These are phyloP conservation scores for Pseudevernia furfuracea DNA, from an alignment of 495 filamentous ascomycete species.

Conservation along the genomic window DNA sequence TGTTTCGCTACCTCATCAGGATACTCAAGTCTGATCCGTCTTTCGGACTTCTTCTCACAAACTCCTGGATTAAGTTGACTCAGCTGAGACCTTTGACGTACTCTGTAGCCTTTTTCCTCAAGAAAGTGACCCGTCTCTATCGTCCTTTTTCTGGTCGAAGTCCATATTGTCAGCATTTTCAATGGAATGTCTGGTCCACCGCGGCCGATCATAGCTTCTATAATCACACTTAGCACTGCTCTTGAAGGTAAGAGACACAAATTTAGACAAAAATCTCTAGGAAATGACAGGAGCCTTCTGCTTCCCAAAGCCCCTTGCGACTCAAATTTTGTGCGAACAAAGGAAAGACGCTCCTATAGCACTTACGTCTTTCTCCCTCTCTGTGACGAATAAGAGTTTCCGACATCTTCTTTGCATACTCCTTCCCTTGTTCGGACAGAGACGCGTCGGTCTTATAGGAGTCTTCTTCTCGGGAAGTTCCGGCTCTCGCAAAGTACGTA, in stretches of 20 bases:
- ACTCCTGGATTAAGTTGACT: conserved; percentile 94
- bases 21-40: conserved; percentile 67
- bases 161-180: conserved; percentile 87
- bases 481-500: conserved; percentile 84
- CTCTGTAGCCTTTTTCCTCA: conserved; percentile 66
- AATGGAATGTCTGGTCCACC: conserved; percentile 61
- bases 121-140: conserved; percentile 85
- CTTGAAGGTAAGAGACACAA: neutral
- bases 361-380: conserved; percentile 57
- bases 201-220: conserved; percentile 50
- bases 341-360: neutral
- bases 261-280: neutral
- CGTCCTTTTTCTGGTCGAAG: conserved; percentile 80
- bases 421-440: conserved; percentile 69
- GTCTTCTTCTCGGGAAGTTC: conserved; percentile 66
- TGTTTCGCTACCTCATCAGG: conserved; percentile 90
- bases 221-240: neutral
- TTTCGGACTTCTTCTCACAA: conserved; percentile 83
- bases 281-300: neutral
- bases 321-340: neutral
- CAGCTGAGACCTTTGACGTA: conserved; percentile 88
- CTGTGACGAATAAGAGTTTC: conserved; percentile 75
- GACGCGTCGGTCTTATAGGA: conserved; percentile 86
- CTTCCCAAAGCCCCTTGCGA: neutral
- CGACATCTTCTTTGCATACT: conserved; percentile 84